phyloP scores from a whole-genome alignment of 2,329 filamentous ascomycete genomes.

The Seiridium cupressi region DNA sequence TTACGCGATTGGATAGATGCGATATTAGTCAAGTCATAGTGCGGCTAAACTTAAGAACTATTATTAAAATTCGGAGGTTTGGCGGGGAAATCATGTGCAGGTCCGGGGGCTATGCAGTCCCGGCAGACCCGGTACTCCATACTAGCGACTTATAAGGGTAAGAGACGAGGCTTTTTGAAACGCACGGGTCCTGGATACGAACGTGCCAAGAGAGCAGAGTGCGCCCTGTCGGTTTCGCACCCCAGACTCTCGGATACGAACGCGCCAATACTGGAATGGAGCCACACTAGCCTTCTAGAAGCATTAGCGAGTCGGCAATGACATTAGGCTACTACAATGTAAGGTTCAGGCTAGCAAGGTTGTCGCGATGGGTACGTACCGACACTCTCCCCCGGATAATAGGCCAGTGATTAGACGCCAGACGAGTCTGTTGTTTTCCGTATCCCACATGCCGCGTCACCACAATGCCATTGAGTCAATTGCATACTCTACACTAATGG shows the following conservation, averaged over 20 bases:
- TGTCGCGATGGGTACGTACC: not conserved
- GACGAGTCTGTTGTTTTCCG: not conserved
- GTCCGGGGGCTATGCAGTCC: no score
- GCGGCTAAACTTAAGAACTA: no score
- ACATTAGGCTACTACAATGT: not conserved
- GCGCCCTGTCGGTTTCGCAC: conserved; percentile 7
- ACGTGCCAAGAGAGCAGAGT: not conserved
- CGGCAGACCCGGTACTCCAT: no score
- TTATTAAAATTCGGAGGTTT: no score
- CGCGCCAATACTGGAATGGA: not conserved
- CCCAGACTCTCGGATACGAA: not conserved
- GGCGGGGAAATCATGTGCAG: no score
- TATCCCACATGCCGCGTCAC: not conserved
- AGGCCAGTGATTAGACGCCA: not conserved
- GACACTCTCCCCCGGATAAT: not conserved
- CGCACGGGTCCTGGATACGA: conserved; percentile 3
- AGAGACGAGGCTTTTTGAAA: conserved; percentile 18
- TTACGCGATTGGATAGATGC: no score
- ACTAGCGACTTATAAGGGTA: conserved; percentile 14
- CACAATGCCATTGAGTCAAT: not conserved
- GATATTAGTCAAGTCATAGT: no score
- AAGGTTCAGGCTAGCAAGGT: not conserved
- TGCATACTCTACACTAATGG: not conserved
- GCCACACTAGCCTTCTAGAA: conserved; percentile 3
- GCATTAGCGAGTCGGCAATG: not conserved